phyloP scores from a whole-genome alignment of 2,329 filamentous ascomycete genomes.

The Knufia fluminis region DNA sequence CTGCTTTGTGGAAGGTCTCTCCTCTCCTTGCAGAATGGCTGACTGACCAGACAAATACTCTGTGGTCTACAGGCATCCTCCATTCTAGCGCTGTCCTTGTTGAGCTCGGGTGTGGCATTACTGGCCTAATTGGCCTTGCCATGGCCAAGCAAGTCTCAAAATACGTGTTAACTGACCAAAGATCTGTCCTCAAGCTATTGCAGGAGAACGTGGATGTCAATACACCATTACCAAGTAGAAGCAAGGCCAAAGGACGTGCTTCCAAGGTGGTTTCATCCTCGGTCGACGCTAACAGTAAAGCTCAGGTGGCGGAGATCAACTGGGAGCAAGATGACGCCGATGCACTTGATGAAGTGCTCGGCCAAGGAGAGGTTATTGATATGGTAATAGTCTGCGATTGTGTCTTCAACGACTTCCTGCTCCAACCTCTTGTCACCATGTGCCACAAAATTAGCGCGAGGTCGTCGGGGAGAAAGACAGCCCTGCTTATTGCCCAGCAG shows the following conservation, averaged over 20 bases:
- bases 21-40: slow-evolving; percentile 78
- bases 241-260: slow-evolving; percentile 1
- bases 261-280: neutral
- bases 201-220: slow-evolving; percentile 59
- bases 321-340: slow-evolving; percentile 59
- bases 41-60: slow-evolving; percentile 49
- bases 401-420: slow-evolving; percentile 84
- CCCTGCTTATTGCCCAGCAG: slow-evolving; percentile 83
- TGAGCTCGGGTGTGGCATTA: slow-evolving; percentile 83
- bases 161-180: slow-evolving; percentile 80
- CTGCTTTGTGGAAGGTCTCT: slow-evolving; percentile 89
- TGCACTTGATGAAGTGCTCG: slow-evolving; percentile 30
- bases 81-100: slow-evolving; percentile 51
- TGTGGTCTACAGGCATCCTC: slow-evolving; percentile 51
- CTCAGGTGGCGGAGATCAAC: slow-evolving; percentile 50
- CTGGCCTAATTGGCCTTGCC: slow-evolving; percentile 65
- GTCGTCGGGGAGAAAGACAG: slow-evolving; percentile 44
- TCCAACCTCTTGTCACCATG: slow-evolving; percentile 71
- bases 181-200: slow-evolving; percentile 71
- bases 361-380: slow-evolving; percentile 44
- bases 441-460: slow-evolving; percentile 66
- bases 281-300: slow-evolving; percentile 12
- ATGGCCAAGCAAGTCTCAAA: slow-evolving; percentile 49
- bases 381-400: slow-evolving; percentile 80
- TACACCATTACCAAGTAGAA: neutral